Percentiles rank a stretch among this genome's conserved stretches.
phyloP scores from a whole-genome alignment of 192 early-diverging fungal genomes.

The Coemansia sp. region DNA sequence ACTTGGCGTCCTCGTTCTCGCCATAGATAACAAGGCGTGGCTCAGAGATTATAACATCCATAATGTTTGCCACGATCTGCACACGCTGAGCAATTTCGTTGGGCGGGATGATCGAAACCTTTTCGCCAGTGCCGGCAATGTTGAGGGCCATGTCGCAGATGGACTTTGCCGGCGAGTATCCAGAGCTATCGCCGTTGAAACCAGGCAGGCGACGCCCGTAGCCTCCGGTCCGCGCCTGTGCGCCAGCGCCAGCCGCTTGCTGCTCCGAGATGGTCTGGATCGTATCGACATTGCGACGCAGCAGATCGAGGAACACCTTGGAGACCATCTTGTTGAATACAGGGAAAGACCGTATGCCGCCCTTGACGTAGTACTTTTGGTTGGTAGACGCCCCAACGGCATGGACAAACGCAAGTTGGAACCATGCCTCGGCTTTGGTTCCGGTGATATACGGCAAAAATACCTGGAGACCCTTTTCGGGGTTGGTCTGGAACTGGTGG shows the following conservation, averaged over 20 bases:
- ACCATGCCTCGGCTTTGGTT: conserved; percentile 69
- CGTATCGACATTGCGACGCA: conserved; percentile 51
- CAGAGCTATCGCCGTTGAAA: conserved; percentile 7
- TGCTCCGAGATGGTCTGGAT: conserved; percentile 55
- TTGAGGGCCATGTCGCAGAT: conserved; percentile 56
- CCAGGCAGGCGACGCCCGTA: conserved; percentile 43
- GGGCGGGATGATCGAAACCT: conserved; percentile 47
- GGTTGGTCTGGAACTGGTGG: conserved; percentile 78
- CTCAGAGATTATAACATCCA: conserved; percentile 74
- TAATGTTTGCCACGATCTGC: conserved; percentile 76
- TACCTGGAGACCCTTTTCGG: conserved; percentile 68
- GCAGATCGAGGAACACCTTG: conserved; percentile 39
- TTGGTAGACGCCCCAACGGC: conserved; percentile 56
- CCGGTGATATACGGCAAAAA: conserved; percentile 73
- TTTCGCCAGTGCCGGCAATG: conserved; percentile 45
- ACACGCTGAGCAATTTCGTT: conserved; percentile 68
- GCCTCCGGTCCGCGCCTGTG: conserved; percentile 33
- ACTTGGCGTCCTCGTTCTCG: conserved; percentile 63
- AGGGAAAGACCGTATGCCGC: conserved; percentile 12
- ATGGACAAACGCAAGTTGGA: conserved; percentile 80
- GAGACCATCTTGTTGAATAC: conserved; percentile 50
- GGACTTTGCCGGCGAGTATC: conserved; percentile 15
- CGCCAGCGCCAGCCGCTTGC: conserved; percentile 37
- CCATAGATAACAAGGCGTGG: conserved; percentile 77
- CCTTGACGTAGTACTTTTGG: conserved; percentile 34